Evolutionary conservation across 1,139 yeast genomes (phyloP), one percentile per base, ranked within the genome.

Genomic region (Taiozyma sp.): DNA sequence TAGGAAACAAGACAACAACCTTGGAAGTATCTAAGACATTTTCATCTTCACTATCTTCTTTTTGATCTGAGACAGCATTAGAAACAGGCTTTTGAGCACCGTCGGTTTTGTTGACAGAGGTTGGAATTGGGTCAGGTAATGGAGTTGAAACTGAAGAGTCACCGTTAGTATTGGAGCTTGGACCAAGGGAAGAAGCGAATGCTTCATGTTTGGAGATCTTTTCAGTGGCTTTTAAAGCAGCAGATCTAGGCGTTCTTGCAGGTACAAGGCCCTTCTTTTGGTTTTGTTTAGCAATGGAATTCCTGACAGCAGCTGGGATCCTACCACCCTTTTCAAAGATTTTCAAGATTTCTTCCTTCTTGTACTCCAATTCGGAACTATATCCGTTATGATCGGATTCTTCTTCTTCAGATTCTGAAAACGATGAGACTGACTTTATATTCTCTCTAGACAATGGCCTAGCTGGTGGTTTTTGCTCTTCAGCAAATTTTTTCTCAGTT

Each of bases 221-320:
- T 19, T 49, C 48, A 22, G 27, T 27, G 1, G 61, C 60, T 14
- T 43, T 48, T 6, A 36, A 32, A 22, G 59, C 57, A 42, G 55
- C 53, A 39, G 49, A 47, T 43, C 56, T 48, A 4, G 40, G 38
- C 8, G 47, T 36, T 40, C 45, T 44, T 2, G 28, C 43, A 12
- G 48, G 46, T 28, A 39, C 24, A 8, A 22, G 43, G 9, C 28
- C 43, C 16, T 45, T 53, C 12, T 51, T 41, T 10, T 65, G 61
- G 50, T 63, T 66, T 29, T 68, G 67, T 40, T 61, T 60, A 1
- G 69, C 70, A 23, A 69, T 58, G 44, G 65, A 66, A 45, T 63
- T 67, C 46, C 60, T 58, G 22, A 69, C 55, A n/a, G 68, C 66
- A 2, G 70, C 65, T 1, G 70, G 64, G 42, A 68, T 60, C 36